These are phyloP conservation scores for Abelmoschus esculentus DNA, from an alignment of 345 rosid species.

Conservation along the genomic window DNA sequence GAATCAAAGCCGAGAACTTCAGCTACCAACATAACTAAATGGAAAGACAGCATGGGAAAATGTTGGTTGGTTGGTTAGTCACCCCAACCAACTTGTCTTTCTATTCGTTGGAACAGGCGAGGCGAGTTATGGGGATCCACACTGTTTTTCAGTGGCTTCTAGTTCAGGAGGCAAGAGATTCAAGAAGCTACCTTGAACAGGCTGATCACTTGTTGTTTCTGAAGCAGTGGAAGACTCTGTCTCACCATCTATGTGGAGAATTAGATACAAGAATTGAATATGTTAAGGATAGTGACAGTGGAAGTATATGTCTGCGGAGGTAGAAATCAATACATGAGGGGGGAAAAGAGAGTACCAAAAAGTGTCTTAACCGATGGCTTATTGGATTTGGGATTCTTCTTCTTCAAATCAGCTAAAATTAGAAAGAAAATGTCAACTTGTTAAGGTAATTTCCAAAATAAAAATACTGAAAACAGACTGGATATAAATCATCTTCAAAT, in stretches of 20 bases:
- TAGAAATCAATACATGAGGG: background rate
- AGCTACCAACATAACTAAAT: no score
- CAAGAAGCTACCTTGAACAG: constrained; percentile 42
- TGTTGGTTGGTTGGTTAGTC: background rate
- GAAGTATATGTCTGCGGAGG: background rate
- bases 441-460: background rate
- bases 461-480: background rate
- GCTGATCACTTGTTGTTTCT: constrained; percentile 23
- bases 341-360: constrained; percentile 41
- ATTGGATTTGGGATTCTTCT: constrained; percentile 51
- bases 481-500: no score
- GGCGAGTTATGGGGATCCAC: constrained; percentile 13
- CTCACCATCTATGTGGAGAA: no score
- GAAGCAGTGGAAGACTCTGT: constrained; percentile 3
- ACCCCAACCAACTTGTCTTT: background rate
- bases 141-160: constrained; percentile 29
- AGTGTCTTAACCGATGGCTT: constrained; percentile 73
- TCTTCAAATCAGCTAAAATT: constrained; percentile 59
- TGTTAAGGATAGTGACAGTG: background rate
- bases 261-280: background rate
- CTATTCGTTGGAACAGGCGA: no score
- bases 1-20: no score
- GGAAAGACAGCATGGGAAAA: background rate
- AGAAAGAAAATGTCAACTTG: constrained; percentile 11
- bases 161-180: constrained; percentile 34